Evolutionary conservation across 1,139 yeast species (phyloP).

Genomic region (Hemisphaericaspora lyxosophila): DNA sequence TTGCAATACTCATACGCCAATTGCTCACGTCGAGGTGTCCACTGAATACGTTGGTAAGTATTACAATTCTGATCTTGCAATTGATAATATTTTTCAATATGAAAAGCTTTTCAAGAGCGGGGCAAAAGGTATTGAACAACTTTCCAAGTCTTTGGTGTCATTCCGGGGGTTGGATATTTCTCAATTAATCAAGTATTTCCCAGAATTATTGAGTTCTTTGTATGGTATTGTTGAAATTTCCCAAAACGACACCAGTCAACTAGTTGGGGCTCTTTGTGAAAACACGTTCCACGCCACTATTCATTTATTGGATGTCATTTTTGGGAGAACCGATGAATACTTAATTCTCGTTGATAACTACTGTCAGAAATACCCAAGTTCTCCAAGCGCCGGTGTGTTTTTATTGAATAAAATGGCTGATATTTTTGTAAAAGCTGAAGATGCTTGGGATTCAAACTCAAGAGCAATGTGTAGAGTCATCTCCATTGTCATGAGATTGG

Average conservation of each 20-base stretch:
- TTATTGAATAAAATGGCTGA: slow-evolving; percentile 48
- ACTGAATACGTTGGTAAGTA: slow-evolving; percentile 71
- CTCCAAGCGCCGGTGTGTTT: slow-evolving; percentile 53
- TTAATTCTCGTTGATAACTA: slow-evolving; percentile 55
- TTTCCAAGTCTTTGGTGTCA: slow-evolving; percentile 39
- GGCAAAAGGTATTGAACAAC: slow-evolving; percentile 45
- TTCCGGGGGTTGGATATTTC: slow-evolving; percentile 46
- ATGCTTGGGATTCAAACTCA: slow-evolving; percentile 62
- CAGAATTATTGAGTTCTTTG: slow-evolving; percentile 48
- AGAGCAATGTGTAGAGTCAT: slow-evolving; percentile 64
- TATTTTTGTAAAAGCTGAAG: slow-evolving; percentile 49
- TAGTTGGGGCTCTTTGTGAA: slow-evolving; percentile 27
- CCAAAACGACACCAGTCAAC: slow-evolving; percentile 8
- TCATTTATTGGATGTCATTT: slow-evolving; percentile 60
- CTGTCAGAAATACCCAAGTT: slow-evolving; percentile 27
- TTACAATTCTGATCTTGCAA: slow-evolving; percentile 59
- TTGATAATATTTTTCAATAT: slow-evolving; percentile 60
- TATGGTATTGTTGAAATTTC: slow-evolving; percentile 29
- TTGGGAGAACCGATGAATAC: slow-evolving; percentile 67
- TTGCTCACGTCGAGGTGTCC: slow-evolving; percentile 57
- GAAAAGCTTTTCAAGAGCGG: slow-evolving; percentile 45
- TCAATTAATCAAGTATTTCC: slow-evolving; percentile 54
- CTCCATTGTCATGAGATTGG: slow-evolving; percentile 47
- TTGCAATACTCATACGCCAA: slow-evolving; percentile 32
- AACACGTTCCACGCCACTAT: slow-evolving; percentile 55